phyloP scores from a whole-genome alignment of 2,329 filamentous ascomycete species.

The Microdochium nivale region DNA sequence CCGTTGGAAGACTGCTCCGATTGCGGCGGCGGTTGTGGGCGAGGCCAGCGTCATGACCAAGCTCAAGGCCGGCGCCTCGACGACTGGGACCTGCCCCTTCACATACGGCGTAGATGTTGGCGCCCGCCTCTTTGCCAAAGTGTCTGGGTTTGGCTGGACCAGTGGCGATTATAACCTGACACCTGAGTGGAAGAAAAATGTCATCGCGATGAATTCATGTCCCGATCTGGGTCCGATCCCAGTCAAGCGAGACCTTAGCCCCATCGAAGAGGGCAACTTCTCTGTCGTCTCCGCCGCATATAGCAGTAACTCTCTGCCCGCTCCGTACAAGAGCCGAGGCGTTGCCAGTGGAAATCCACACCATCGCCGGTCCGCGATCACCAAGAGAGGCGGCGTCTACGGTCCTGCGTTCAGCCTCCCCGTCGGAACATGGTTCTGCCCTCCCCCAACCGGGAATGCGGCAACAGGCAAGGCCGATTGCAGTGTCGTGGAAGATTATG shows the following conservation, averaged over 20 bases:
- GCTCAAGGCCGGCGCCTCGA: constrained; percentile 8
- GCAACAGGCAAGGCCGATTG: background rate
- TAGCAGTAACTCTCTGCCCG: background rate
- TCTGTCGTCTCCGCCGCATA: background rate
- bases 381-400: constrained; percentile 7
- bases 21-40: constrained; percentile 9
- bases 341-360: background rate
- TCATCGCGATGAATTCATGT: constrained; percentile 9
- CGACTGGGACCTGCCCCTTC: constrained; percentile 11
- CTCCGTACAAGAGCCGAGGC: background rate
- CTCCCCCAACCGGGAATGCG: too few species aligned
- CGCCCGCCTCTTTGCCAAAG: constrained; percentile 9
- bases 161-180: constrained; percentile 7
- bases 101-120: constrained; percentile 13
- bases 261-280: background rate
- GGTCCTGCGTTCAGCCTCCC: constrained; percentile 7
- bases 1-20: constrained; percentile 8
- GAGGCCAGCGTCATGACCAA: constrained; percentile 10
- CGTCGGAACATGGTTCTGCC: constrained; percentile 5
- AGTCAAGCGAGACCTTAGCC: constrained; percentile 3
- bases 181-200: constrained; percentile 5
- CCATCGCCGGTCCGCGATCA: background rate
- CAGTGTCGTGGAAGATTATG: background rate
- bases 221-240: constrained; percentile 10
- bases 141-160: constrained; percentile 8